phyloP scores from a whole-genome alignment of 331 rosid genomes.

The Malus hybrid region DNA sequence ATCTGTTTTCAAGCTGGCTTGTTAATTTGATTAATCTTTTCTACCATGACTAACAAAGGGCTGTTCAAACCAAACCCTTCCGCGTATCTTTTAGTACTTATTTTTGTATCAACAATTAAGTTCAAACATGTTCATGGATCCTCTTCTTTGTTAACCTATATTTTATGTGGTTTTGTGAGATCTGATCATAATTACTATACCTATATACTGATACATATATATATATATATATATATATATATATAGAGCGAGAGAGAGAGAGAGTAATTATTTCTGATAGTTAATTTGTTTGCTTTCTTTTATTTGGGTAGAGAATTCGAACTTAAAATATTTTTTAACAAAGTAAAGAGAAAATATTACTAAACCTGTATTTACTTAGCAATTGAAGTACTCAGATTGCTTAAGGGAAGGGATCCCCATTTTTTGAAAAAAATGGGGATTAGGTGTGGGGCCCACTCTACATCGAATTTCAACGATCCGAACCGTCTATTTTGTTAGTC shows the following conservation, averaged over 20 bases:
- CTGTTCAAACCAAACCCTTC: background rate
- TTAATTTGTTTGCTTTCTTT: background rate
- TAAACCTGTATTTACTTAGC: background rate
- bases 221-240: background rate
- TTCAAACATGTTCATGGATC: background rate
- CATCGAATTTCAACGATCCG: too few relatives aligned
- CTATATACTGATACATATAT: background rate
- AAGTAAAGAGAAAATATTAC: background rate
- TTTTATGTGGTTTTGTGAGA: constrained; percentile 2
- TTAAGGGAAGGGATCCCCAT: too few relatives aligned
- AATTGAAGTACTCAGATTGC: too few relatives aligned
- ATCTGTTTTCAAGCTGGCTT: background rate
- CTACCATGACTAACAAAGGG: background rate
- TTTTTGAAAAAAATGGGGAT: too few relatives aligned
- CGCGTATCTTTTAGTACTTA: background rate
- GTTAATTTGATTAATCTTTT: background rate
- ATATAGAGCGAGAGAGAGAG: background rate
- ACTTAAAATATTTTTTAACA: background rate
- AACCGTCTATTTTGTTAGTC: too few relatives aligned
- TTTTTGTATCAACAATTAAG: background rate
- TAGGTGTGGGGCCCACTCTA: too few relatives aligned
- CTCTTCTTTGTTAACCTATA: background rate
- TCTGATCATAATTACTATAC: background rate
- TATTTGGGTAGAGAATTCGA: background rate
- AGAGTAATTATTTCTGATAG: background rate